These are phyloP conservation scores for Aspergillus avenaceus DNA, from an alignment of 495 filamentous ascomycete genomes.

Conservation along the genomic window DNA sequence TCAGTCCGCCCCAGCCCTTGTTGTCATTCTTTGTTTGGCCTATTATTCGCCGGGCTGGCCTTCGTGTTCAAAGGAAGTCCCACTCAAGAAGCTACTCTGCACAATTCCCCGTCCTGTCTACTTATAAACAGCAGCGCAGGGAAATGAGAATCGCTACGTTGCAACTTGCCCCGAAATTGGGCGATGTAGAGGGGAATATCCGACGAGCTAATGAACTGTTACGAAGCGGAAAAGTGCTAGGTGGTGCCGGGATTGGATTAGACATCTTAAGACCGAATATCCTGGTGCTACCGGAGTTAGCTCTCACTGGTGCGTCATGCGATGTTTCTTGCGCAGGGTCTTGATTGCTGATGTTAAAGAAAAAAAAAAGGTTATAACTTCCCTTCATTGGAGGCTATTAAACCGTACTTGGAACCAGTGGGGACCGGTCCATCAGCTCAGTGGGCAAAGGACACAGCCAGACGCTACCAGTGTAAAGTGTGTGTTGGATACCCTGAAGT, in stretches of 20 bases:
- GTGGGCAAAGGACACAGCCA: slow-evolving; percentile 76
- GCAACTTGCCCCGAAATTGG: slow-evolving; percentile 73
- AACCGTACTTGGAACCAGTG: slow-evolving; percentile 75
- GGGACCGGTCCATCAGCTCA: slow-evolving; percentile 66
- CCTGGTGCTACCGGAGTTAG: slow-evolving; percentile 82
- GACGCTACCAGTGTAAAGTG: slow-evolving; percentile 72
- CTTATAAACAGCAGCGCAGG: slow-evolving; percentile 3
- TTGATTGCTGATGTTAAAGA: not conserved
- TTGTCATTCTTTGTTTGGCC: not conserved
- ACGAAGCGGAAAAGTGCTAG: slow-evolving; percentile 28
- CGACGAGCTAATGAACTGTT: slow-evolving; percentile 69
- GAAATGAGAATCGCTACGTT: slow-evolving; percentile 77
- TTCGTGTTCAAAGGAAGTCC: not conserved
- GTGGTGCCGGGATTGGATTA: slow-evolving; percentile 14
- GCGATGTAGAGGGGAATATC: slow-evolving; percentile 73
- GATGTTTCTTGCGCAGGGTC: not conserved
- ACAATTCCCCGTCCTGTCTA: not conserved
- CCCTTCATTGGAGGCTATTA: slow-evolving; percentile 69
- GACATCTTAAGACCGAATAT: slow-evolving; percentile 44
- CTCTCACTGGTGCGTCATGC: slow-evolving; percentile 67
- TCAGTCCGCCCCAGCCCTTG: not conserved
- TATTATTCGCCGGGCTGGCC: not conserved
- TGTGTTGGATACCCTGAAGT: slow-evolving; percentile 87
- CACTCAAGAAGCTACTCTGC: not conserved
- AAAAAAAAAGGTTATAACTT: slow-evolving; percentile 82